A percentile compares a stretch with the other conserved stretches of the same genome.
Evolutionary conservation across 2,329 filamentous ascomycete genomes (phyloP).

Genomic region (Aphanoascus verrucosus): DNA sequence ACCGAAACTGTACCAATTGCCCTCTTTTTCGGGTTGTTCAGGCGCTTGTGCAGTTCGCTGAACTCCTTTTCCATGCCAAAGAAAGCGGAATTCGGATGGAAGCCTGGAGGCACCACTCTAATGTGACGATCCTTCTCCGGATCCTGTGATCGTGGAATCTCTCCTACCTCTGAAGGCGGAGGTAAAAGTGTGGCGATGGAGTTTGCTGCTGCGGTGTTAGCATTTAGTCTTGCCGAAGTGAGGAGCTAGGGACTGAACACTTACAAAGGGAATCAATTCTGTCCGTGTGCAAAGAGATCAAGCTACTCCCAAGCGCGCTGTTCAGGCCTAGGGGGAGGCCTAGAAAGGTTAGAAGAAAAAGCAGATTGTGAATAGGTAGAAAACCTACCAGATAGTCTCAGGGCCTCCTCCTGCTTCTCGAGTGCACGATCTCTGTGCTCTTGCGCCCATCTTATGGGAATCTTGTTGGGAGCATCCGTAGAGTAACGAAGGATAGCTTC

Average conservation of each 20-base stretch:
- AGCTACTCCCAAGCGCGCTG: slow-evolving; percentile 3
- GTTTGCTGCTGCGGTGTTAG: slow-evolving; percentile 3
- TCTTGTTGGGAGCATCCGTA: slow-evolving; percentile 44
- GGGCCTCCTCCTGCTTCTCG: slow-evolving; percentile 29
- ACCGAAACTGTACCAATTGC: slow-evolving; percentile 52
- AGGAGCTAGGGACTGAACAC: background rate
- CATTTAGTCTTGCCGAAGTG: background rate
- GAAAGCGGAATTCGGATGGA: slow-evolving; percentile 54
- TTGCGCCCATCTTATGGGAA: slow-evolving; percentile 49
- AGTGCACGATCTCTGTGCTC: slow-evolving; percentile 39
- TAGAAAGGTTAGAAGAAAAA: background rate
- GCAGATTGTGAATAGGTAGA: slow-evolving; percentile 12
- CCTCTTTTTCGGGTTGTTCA: slow-evolving; percentile 49
- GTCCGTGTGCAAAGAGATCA: slow-evolving; percentile 6
- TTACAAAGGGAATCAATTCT: slow-evolving; percentile 10
- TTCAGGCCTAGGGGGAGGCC: background rate
- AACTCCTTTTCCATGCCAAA: slow-evolving; percentile 52
- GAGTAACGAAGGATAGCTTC: slow-evolving; percentile 40
- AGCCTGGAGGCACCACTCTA: slow-evolving; percentile 44
- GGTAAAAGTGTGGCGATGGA: slow-evolving; percentile 2
- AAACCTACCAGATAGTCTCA: slow-evolving; percentile 26
- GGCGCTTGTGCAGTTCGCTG: slow-evolving; percentile 46
- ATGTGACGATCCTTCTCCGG: slow-evolving; percentile 10
- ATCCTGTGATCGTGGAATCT: slow-evolving; percentile 8
- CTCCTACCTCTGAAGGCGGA: background rate